Evolutionary conservation across 129 eudicot species (phyloP), one percentile per base, ranked within the genome.

Genomic region (Heracleum sosnowskyi): DNA sequence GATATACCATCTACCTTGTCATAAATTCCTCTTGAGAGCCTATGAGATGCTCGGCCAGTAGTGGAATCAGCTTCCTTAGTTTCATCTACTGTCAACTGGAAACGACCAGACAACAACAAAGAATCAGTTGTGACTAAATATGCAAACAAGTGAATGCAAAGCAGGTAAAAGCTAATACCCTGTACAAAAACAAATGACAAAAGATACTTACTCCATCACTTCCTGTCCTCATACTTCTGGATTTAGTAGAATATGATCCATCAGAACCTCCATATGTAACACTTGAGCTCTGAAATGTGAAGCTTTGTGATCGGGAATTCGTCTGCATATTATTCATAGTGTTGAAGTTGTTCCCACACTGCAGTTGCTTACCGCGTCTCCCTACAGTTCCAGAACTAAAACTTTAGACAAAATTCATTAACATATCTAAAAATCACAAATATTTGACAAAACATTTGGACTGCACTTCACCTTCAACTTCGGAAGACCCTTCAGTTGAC

Each of bases 261-360:
- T 89, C 79, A 69, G 89, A 80, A 79, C 98, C 97, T 66, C 98
- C 98, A 79, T 91, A 91, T 17, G 97, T 78, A 73, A 91, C 91
- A 79, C 79, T 78, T 31, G 98, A 89, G 64, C 96, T 93, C 86
- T 89, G 96, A 72, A 93, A 93, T 34, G 86, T 83, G 83, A 79
- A 87, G 86, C 88, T 81, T 20, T 78, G 90, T 29, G 87, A 41
- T 84, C 80, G 89, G 5, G 93, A 86, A 66, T 44, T 92, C 12
- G 82, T 41, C 45, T 13, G 76, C 31, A 44, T 35, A 77, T 84
- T 41, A 35, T 69, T 77, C 79, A 82, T 76, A 75, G 66, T 81
- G 62, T 81, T 73, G 5, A 74, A 47, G 47, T 79, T 90, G 79
- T 82, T 89, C 73, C 85, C 55, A 24, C 55, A 49, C 42, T 82